phyloP scores from a whole-genome alignment of 495 filamentous ascomycete species.

The Pseudotulostoma volvatum region DNA sequence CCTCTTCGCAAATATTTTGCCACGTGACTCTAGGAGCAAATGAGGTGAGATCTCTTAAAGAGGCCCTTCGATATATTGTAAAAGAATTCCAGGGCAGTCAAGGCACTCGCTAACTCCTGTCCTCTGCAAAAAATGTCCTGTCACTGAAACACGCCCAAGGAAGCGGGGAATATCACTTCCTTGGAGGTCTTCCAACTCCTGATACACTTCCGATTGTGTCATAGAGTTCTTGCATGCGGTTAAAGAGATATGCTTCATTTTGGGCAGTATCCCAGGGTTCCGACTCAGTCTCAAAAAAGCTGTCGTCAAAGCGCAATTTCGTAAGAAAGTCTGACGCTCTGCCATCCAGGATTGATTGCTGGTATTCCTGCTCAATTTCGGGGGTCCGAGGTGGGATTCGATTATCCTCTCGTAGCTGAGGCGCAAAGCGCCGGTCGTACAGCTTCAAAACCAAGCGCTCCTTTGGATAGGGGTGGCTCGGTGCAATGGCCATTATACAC shows the following conservation, averaged over 20 bases:
- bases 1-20: slow-evolving; percentile 14
- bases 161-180: slow-evolving; percentile 7
- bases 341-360: too few relatives aligned
- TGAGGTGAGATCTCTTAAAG: slow-evolving; percentile 9
- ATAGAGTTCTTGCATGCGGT: slow-evolving; percentile 5
- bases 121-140: not conserved
- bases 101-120: slow-evolving; percentile 3
- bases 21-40: slow-evolving; percentile 8
- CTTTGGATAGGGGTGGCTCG: too few relatives aligned
- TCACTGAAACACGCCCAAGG: slow-evolving; percentile 1
- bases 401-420: too few relatives aligned
- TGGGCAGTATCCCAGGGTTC: slow-evolving; percentile 10
- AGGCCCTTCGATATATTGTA: slow-evolving; percentile 14
- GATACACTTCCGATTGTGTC: slow-evolving; percentile 7
- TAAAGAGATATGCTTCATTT: slow-evolving; percentile 9
- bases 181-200: slow-evolving; percentile 9
- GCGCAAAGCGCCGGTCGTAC: too few relatives aligned
- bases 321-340: too few relatives aligned
- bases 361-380: too few relatives aligned
- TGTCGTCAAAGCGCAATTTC: too few relatives aligned
- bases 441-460: too few relatives aligned
- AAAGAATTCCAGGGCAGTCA: slow-evolving; percentile 8
- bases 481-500: too few relatives aligned
- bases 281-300: too few relatives aligned
- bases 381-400: too few relatives aligned